Percentiles rank a stretch among this genome's conserved stretches.
Evolutionary conservation across 805 yeast genomes (phyloP).

Genomic region (Myxozyma melibiosi): DNA sequence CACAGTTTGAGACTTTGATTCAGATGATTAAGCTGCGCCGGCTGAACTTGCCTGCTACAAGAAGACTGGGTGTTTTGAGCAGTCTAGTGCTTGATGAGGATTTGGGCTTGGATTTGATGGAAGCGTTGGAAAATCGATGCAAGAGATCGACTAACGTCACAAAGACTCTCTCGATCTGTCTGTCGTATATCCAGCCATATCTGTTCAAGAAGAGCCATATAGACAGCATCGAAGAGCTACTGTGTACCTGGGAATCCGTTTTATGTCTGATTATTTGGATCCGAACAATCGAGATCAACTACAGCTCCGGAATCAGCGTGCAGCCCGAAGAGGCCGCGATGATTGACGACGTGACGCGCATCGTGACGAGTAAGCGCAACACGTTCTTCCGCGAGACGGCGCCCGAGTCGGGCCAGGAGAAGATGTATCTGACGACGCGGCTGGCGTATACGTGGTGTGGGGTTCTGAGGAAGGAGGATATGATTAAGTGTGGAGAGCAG

Average conservation of each 20-base stretch:
- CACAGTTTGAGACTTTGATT: conserved; percentile 8
- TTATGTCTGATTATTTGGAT: conserved; percentile 20
- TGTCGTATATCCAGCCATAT: conserved; percentile 15
- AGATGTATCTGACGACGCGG: conserved; percentile 20
- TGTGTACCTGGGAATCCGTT: conserved; percentile 22
- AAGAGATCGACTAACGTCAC: conserved; percentile 16
- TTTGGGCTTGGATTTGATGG: conserved; percentile 16
- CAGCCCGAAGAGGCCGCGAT: conserved; percentile 22
- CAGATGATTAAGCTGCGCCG: conserved; percentile 20
- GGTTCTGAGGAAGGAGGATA: conserved; percentile 8
- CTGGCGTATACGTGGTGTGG: conserved; percentile 25
- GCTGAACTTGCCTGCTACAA: conserved; percentile 17
- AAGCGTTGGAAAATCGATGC: conserved; percentile 20
- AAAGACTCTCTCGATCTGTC: conserved; percentile 9
- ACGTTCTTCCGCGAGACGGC: conserved; percentile 6
- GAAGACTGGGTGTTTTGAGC: conserved; percentile 16
- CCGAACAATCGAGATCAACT: conserved; percentile 22
- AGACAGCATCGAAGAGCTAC: conserved; percentile 14
- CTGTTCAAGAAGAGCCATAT: conserved; percentile 9
- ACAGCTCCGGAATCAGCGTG: conserved; percentile 9
- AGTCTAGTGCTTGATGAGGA: conserved; percentile 18
- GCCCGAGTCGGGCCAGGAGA: conserved; percentile 9
- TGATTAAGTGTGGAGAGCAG: conserved; percentile 12
- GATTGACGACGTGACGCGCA: conserved; percentile 21
- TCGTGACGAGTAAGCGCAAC: conserved; percentile 14